A percentile compares a stretch with the other conserved stretches of the same genome.
phyloP scores from a whole-genome alignment of 1,139 yeast genomes.

The Scheffersomyces parashehatae region DNA sequence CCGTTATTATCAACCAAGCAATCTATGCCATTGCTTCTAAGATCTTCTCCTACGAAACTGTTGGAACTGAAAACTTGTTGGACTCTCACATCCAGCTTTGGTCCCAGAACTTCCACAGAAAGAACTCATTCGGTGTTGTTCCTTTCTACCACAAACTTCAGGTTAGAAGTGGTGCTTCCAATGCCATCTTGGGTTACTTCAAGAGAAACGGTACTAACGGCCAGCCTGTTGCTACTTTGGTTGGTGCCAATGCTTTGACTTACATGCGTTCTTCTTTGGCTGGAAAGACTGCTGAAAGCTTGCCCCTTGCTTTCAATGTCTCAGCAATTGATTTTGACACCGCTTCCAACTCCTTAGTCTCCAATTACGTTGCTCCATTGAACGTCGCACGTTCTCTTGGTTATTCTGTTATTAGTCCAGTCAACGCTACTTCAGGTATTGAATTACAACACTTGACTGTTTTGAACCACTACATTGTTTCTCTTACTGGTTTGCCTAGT shows the following conservation, averaged over 20 bases:
- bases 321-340: conserved; percentile 71
- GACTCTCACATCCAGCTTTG: conserved; percentile 65
- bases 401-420: conserved; percentile 73
- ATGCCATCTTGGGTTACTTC: conserved; percentile 74
- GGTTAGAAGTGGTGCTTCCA: conserved; percentile 83
- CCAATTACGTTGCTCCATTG: conserved; percentile 69
- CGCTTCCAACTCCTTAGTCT: conserved; percentile 49
- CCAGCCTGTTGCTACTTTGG: conserved; percentile 52
- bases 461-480: conserved; percentile 64
- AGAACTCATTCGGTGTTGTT: conserved; percentile 55
- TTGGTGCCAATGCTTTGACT: conserved; percentile 68
- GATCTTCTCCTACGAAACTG: conserved; percentile 69
- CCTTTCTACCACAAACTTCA: conserved; percentile 66
- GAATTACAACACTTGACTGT: conserved; percentile 73
- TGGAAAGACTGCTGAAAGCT: conserved; percentile 34
- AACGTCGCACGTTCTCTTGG: conserved; percentile 64
- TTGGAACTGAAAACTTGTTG: conserved; percentile 61
- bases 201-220: conserved; percentile 40
- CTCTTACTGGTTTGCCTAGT: conserved; percentile 54
- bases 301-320: conserved; percentile 71
- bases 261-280: conserved; percentile 61
- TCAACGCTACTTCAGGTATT: conserved; percentile 42
- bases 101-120: conserved; percentile 52
- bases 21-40: conserved; percentile 62
- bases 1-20: conserved; percentile 63